These are phyloP conservation scores for Ephemerocybe angulata DNA, from an alignment of 768 basidiomycete species.

Conservation along the genomic window DNA sequence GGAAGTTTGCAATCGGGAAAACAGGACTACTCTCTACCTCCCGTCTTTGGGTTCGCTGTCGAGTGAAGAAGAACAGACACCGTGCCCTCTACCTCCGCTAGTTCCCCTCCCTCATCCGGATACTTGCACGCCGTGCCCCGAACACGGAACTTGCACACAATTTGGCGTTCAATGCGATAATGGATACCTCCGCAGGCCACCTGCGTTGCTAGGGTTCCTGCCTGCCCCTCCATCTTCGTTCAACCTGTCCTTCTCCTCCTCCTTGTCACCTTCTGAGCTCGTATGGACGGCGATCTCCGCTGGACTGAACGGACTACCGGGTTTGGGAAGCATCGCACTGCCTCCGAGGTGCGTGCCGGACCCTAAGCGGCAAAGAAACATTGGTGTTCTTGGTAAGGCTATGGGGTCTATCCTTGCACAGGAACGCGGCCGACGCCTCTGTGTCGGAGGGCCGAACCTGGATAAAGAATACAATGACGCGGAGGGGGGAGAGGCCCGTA, in stretches of 20 bases:
- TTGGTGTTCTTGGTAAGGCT: slow-evolving; percentile 70
- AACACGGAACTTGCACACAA: slow-evolving; percentile 60
- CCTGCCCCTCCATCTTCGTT: slow-evolving; percentile 34
- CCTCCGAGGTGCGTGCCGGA: slow-evolving; percentile 77
- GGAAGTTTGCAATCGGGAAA: slow-evolving; percentile 54
- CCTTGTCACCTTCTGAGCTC: slow-evolving; percentile 36
- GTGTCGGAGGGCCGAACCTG: slow-evolving; percentile 44
- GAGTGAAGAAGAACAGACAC: slow-evolving; percentile 30
- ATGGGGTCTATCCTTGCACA: slow-evolving; percentile 62
- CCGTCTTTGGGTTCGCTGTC: slow-evolving; percentile 15
- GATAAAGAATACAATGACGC: slow-evolving; percentile 33
- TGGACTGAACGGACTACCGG: slow-evolving; percentile 65
- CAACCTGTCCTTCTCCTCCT: slow-evolving; percentile 36
- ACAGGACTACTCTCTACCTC: slow-evolving; percentile 44
- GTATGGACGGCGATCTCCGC: slow-evolving; percentile 46
- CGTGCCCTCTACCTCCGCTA: slow-evolving; percentile 54
- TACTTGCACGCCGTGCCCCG: slow-evolving; percentile 69
- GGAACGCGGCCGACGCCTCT: slow-evolving; percentile 63
- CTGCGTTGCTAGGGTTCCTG: slow-evolving; percentile 53
- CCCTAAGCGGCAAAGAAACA: slow-evolving; percentile 66
- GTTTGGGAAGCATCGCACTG: slow-evolving; percentile 72
- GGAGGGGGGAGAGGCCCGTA: slow-evolving; percentile 68
- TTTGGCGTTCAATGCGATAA: slow-evolving; percentile 60
- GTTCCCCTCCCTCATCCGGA: slow-evolving; percentile 56
- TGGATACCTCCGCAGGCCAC: slow-evolving; percentile 63